phyloP scores from a whole-genome alignment of 2,329 filamentous ascomycete species.

The Cercospora berteroae region DNA sequence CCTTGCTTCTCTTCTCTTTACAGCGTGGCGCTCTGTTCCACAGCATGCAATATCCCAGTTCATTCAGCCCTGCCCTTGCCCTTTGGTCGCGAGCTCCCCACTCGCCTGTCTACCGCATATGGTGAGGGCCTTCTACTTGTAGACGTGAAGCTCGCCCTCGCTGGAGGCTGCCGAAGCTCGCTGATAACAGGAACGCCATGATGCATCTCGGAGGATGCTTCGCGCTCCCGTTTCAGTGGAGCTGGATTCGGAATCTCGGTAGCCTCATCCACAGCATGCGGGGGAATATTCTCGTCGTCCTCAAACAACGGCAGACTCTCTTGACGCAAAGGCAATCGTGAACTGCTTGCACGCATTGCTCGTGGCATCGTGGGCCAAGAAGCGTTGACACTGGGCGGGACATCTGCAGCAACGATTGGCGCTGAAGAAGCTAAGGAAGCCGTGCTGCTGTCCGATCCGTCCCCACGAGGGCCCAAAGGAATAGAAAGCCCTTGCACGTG shows the following conservation, averaged over 20 bases:
- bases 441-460: neutral
- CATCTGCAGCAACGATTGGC: neutral
- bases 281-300: neutral
- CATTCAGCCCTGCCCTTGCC: neutral
- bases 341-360: neutral
- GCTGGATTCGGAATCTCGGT: neutral
- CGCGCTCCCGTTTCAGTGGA: neutral
- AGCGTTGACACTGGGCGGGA: neutral
- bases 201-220: neutral
- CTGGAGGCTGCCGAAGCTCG: neutral
- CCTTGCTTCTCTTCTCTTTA: neutral
- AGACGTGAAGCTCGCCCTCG: neutral
- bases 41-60: neutral
- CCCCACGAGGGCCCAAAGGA: neutral
- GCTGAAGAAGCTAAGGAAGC: neutral
- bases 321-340: neutral
- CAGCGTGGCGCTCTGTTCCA: neutral
- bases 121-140: neutral
- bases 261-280: neutral
- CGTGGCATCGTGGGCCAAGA: neutral
- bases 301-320: neutral
- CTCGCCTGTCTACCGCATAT: neutral
- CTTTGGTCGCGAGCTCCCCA: neutral
- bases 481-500: neutral
- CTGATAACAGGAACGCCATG: neutral